Evolutionary conservation across 805 yeast species (phyloP).

Genomic region (Kurtzmaniella fragi): DNA sequence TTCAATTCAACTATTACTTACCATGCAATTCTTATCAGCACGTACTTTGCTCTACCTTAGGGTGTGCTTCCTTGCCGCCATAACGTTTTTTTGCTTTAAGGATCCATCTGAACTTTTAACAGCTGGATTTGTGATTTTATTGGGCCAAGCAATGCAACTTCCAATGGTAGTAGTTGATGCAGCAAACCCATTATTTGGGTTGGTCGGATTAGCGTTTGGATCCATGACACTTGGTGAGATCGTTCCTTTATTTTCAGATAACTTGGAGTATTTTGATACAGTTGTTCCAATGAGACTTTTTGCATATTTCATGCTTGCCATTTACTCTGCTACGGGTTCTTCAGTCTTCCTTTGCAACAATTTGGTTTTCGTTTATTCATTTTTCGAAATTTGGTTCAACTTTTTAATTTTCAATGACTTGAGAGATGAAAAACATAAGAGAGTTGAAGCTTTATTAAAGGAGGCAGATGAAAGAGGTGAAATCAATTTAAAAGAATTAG

Average conservation of each 20-base stretch:
- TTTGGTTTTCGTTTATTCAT: slow-evolving; percentile 53
- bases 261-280: slow-evolving; percentile 50
- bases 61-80: slow-evolving; percentile 37
- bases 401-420: slow-evolving; percentile 57
- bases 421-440: slow-evolving; percentile 56
- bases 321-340: slow-evolving; percentile 44
- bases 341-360: slow-evolving; percentile 52
- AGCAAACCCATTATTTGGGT: slow-evolving; percentile 45
- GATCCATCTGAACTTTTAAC: slow-evolving; percentile 42
- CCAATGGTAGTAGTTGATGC: slow-evolving; percentile 25
- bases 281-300: slow-evolving; percentile 55
- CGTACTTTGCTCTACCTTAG: slow-evolving; percentile 44
- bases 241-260: slow-evolving; percentile 51
- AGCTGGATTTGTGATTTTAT: slow-evolving; percentile 43
- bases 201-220: slow-evolving; percentile 42
- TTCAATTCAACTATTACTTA: not conserved
- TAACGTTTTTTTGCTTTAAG: slow-evolving; percentile 43
- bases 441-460: slow-evolving; percentile 38
- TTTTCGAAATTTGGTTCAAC: slow-evolving; percentile 67
- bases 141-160: slow-evolving; percentile 58
- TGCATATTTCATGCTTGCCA: slow-evolving; percentile 45
- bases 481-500: slow-evolving; percentile 2
- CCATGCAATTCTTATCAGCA: slow-evolving; percentile 51
- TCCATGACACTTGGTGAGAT: slow-evolving; percentile 48
- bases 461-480: slow-evolving; percentile 11